These are phyloP conservation scores for Aspergillus nanangensis DNA, from an alignment of 495 filamentous ascomycete genomes.

Conservation along the genomic window DNA sequence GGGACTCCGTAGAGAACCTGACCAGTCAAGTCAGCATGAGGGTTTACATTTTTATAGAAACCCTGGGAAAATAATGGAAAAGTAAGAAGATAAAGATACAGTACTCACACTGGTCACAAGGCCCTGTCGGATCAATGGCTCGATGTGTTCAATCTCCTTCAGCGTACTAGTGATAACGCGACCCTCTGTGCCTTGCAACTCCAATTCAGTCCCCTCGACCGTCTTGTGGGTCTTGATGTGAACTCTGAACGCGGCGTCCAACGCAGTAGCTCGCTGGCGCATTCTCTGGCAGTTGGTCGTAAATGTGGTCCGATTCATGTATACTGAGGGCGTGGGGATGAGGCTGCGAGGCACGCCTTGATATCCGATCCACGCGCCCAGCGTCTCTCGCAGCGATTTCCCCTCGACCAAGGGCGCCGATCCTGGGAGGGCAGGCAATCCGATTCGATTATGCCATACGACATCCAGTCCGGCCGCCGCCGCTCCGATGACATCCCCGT, in stretches of 20 bases:
- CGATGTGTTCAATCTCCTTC: neutral
- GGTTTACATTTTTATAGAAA: too few species aligned
- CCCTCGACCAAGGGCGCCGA: slow-evolving; percentile 10
- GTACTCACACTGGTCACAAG: neutral
- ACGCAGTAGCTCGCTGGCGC: neutral
- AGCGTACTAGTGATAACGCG: neutral
- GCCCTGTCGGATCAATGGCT: neutral
- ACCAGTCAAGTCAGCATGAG: too few species aligned
- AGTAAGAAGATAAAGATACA: neutral
- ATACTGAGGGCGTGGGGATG: neutral
- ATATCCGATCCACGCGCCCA: neutral
- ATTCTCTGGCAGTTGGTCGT: neutral
- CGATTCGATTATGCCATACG: slow-evolving; percentile 33
- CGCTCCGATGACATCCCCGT: slow-evolving; percentile 29
- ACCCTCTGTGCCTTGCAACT: neutral
- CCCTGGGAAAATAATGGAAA: neutral
- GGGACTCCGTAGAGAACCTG: neutral
- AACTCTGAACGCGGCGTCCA: neutral
- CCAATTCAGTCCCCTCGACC: neutral
- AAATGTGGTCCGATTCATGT: neutral
- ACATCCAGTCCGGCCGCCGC: slow-evolving; percentile 25
- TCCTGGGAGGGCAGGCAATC: slow-evolving; percentile 12
- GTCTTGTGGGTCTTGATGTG: neutral
- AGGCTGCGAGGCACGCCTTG: neutral
- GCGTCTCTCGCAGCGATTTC: neutral